Evolutionary conservation across 257 asterid species (phyloP), one percentile per base, ranked within the genome.

Genomic region (Parsonsia alboflavescens): DNA sequence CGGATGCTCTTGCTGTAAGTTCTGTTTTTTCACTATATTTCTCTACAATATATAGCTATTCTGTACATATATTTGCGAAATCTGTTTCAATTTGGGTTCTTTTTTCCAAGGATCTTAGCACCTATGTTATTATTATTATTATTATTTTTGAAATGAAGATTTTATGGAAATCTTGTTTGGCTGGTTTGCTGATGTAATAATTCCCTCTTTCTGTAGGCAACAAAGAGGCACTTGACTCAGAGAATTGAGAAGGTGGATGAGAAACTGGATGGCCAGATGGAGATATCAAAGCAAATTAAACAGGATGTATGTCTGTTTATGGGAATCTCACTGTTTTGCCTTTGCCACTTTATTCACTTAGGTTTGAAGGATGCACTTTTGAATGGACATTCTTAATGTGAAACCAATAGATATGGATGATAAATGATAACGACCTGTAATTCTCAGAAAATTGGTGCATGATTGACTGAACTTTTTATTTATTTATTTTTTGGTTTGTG

Each of bases 171-270:
- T n/a, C n/a, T n/a, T n/a, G n/a, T n/a, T n/a, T n/a, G n/a, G n/a
- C n/a, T n/a, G n/a, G n/a, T n/a, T n/a, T n/a, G n/a, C n/a, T n/a
- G n/a, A n/a, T n/a, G n/a, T n/a, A n/a, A n/a, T n/a, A n/a, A n/a
- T n/a, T n/a, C n/a, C n/a, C n/a, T n/a, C n/a, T n/a, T n/a, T n/a
- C n/a, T n/a, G n/a, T 79, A 91, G 97, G 97, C 96, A 19, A 79
- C 99, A 67, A 94, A 94, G 84, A 86, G 81, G 83, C 97, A 94
- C 84, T 85, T 94, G 82, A 92, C 99, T 11, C 99, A 94, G 81
- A 83, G 99, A 82, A 92, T 92, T 73, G 96, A 89, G 85, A 94
- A 90, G 67, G 80, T 94, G 91, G 97, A 94, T 57, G 96, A 88
- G 76, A 94, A 91, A 81, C 82, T 92, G 42, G 99, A 94, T 81